Percentiles rank a stretch among this genome's conserved stretches.
Conservation (phyloP, 2,329 filamentous ascomycete species). For the Teratosphaeria gauchensis region DNA sequence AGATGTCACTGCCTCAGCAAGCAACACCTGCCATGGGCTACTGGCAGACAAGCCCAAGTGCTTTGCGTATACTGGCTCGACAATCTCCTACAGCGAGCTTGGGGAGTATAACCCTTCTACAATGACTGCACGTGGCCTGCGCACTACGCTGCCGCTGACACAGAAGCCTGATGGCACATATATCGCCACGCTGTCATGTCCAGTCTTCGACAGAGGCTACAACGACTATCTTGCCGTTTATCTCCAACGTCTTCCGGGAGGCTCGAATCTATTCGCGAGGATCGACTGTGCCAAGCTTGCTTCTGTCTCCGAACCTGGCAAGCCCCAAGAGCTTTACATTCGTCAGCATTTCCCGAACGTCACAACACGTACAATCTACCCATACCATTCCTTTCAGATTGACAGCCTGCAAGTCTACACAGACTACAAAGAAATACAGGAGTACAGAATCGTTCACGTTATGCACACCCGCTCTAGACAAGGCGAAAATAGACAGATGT, state of each 20-base stretch:
- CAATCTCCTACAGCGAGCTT: slow-evolving; percentile 23
- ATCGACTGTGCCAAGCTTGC: slow-evolving; percentile 9
- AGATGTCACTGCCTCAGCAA: not conserved
- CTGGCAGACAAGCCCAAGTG: not conserved
- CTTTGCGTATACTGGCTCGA: slow-evolving; percentile 30
- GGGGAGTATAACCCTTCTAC: slow-evolving; percentile 11
- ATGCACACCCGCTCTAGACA: not conserved
- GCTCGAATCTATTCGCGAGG: slow-evolving; percentile 15
- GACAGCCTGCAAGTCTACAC: not conserved
- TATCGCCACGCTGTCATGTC: slow-evolving; percentile 26
- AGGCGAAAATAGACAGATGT: not conserved
- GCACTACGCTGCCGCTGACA: slow-evolving; percentile 5
- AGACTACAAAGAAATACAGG: not conserved
- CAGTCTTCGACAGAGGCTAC: slow-evolving; percentile 18
- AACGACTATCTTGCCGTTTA: slow-evolving; percentile 24
- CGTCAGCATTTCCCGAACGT: slow-evolving; percentile 10
- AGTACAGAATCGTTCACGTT: not conserved
- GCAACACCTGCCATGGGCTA: not conserved
- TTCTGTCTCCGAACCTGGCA: slow-evolving; percentile 7
- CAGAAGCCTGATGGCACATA: not conserved
- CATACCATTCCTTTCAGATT: not conserved
- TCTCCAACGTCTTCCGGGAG: slow-evolving; percentile 15
- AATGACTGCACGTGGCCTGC: slow-evolving; percentile 8
- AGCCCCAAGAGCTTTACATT: slow-evolving; percentile 13
- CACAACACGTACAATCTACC: not conserved